phyloP scores from a whole-genome alignment of 169 alveolate species.

The Plasmodium berghei region DNA sequence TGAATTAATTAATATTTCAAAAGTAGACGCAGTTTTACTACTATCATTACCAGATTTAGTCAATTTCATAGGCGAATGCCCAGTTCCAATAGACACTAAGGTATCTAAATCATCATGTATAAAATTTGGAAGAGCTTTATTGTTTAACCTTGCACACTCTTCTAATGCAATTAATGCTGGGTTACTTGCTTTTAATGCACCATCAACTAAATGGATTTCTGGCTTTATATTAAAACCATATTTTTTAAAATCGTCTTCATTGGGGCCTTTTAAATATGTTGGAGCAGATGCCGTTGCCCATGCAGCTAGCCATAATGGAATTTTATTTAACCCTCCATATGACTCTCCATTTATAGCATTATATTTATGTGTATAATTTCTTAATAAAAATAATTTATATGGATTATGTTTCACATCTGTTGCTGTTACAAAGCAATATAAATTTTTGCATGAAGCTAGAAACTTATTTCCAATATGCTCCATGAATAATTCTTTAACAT shows the following conservation, averaged over 20 bases:
- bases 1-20: constrained; percentile 70
- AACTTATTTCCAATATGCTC: constrained; percentile 81
- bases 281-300: constrained; percentile 89
- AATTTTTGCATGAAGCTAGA: constrained; percentile 67
- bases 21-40: constrained; percentile 43
- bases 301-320: constrained; percentile 90
- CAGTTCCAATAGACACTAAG: constrained; percentile 78
- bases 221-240: constrained; percentile 81
- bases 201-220: constrained; percentile 86
- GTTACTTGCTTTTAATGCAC: constrained; percentile 83
- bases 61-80: constrained; percentile 56
- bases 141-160: constrained; percentile 79
- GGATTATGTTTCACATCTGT: constrained; percentile 85
- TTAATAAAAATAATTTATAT: constrained; percentile 81
- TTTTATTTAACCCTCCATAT: constrained; percentile 81
- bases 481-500: constrained; percentile 75
- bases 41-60: constrained; percentile 59
- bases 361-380: constrained; percentile 81
- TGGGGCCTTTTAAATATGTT: constrained; percentile 88
- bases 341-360: constrained; percentile 76
- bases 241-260: constrained; percentile 74
- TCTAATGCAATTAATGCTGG: constrained; percentile 87
- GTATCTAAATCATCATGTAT: constrained; percentile 78
- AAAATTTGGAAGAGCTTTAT: constrained; percentile 55
- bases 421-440: constrained; percentile 85